A percentile compares a stretch with the other conserved stretches of the same genome.
Conservation (phyloP, 257 asterid species). For the Gynochthodes officinalis region DNA sequence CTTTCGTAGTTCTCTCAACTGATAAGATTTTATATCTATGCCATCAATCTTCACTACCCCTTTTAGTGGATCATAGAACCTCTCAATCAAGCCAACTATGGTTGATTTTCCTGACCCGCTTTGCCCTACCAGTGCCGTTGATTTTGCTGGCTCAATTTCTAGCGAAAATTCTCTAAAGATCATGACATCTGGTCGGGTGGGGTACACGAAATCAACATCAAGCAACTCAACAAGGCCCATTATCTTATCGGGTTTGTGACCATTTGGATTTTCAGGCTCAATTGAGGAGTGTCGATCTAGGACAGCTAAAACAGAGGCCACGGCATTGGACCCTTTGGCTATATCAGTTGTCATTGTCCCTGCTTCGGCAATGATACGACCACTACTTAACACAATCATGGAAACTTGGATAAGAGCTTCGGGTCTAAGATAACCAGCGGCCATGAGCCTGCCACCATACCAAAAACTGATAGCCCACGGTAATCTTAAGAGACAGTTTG, state of each 20-base stretch:
- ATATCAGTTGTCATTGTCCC: conserved; percentile 84
- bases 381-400: conserved; percentile 78
- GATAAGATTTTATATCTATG: conserved; percentile 53
- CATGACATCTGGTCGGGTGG: conserved; percentile 48
- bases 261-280: too few relatives aligned
- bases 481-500: conserved; percentile 65
- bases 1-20: conserved; percentile 53
- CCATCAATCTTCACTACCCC: conserved; percentile 69
- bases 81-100: conserved; percentile 60
- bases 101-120: too few relatives aligned
- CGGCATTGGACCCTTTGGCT: conserved; percentile 69
- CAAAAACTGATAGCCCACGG: conserved; percentile 80
- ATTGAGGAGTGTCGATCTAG: conserved; percentile 62
- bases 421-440: conserved; percentile 50
- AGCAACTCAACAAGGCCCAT: conserved; percentile 50
- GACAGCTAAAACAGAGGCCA: conserved; percentile 66
- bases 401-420: conserved; percentile 63
- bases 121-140: too few relatives aligned
- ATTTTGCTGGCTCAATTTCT: too few relatives aligned
- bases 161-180: conserved; percentile 64
- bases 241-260: conserved; percentile 44
- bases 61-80: conserved; percentile 63
- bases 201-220: conserved; percentile 62
- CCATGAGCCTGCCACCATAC: conserved; percentile 78
- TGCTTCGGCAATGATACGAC: conserved; percentile 81